These are phyloP conservation scores for Aspergillus amoenus DNA, from an alignment of 2,329 filamentous ascomycete genomes.

Conservation along the genomic window DNA sequence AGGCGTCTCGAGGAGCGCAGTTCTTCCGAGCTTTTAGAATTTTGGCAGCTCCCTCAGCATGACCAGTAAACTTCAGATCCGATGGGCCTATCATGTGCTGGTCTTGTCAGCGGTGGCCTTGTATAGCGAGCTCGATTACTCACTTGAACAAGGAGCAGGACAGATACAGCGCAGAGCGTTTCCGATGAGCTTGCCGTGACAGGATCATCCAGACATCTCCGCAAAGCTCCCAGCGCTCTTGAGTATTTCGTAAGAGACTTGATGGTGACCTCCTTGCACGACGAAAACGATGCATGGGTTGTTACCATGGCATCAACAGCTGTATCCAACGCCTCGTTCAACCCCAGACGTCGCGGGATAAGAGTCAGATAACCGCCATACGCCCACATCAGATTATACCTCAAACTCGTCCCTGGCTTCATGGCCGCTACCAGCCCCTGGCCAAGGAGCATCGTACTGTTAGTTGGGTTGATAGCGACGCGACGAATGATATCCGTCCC, in stretches of 20 bases:
- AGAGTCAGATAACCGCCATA: slow-evolving; percentile 49
- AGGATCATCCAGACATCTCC: slow-evolving; percentile 31
- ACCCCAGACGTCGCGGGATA: slow-evolving; percentile 48
- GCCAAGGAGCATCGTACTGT: slow-evolving; percentile 32
- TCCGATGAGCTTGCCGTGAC: slow-evolving; percentile 30
- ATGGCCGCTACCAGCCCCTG: slow-evolving; percentile 35
- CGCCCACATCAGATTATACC: slow-evolving; percentile 48
- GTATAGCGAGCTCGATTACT: not conserved
- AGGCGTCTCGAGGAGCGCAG: slow-evolving; percentile 30
- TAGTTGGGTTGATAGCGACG: slow-evolving; percentile 26
- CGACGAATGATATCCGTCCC: not conserved
- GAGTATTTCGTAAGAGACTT: slow-evolving; percentile 32
- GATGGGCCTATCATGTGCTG: slow-evolving; percentile 4
- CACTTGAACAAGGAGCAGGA: slow-evolving; percentile 35
- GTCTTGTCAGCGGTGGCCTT: not conserved
- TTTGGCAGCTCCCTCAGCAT: slow-evolving; percentile 36
- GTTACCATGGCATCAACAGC: slow-evolving; percentile 31
- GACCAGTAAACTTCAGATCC: slow-evolving; percentile 22
- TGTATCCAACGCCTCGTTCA: slow-evolving; percentile 48
- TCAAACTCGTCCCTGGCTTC: slow-evolving; percentile 41
- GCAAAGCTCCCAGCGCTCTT: slow-evolving; percentile 27
- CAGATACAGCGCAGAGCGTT: slow-evolving; percentile 39
- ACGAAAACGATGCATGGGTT: slow-evolving; percentile 29
- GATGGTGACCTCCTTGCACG: slow-evolving; percentile 15
- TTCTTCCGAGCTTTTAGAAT: slow-evolving; percentile 35